Base-by-base conservation (phyloP, 306 rosid genomes). In the Carpinus fangiana region DNA sequence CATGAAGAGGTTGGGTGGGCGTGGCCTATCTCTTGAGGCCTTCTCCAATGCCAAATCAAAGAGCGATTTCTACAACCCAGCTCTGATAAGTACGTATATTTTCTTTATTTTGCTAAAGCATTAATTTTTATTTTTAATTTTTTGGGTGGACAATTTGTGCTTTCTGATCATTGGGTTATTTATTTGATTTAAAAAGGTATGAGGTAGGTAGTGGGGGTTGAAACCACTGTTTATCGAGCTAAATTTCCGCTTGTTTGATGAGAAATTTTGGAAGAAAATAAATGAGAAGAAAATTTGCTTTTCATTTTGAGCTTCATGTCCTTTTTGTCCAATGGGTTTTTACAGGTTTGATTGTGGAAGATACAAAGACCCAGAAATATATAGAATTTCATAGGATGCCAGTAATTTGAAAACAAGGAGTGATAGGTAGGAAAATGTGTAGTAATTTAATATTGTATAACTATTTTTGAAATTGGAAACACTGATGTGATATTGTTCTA, bases 31-130 rank as follows among this genome's bases (percentile, higher is more conserved):
- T 11, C 93, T 91, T 43, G 69, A 86, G 10, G 90, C 75, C 50
- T 93, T 89, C 51, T 91, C 89, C 17, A 89, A 88, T 73, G 88
- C 89, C 12, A 92, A 88, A 82, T 86, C 96, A 12, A 80, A 70
- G 7, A 81, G 80, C 86, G 74, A 60, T 80, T 77, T 77, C 87
- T 95, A 87, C 69, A 95, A 93, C 59, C 98, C 97, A 16, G 81
- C 99, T 73, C 12, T 85, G 73, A 91, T 95, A 73, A 93, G 99
- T 95, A 89, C 53, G 86, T 67, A 34, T 13, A 11, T 62, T 50
- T 72, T n/a, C 12, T 59, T 59, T 56, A 34, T 12, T 64, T 80
- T 31, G 2, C 46, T 53, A 46, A 0, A 9, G 26, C 8, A 26
- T 2, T 12, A 14, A 4, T 26, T 41, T 16, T 8, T 26, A 64